Conservation (phyloP, 345 rosid species). For the Clausena lansium region DNA sequence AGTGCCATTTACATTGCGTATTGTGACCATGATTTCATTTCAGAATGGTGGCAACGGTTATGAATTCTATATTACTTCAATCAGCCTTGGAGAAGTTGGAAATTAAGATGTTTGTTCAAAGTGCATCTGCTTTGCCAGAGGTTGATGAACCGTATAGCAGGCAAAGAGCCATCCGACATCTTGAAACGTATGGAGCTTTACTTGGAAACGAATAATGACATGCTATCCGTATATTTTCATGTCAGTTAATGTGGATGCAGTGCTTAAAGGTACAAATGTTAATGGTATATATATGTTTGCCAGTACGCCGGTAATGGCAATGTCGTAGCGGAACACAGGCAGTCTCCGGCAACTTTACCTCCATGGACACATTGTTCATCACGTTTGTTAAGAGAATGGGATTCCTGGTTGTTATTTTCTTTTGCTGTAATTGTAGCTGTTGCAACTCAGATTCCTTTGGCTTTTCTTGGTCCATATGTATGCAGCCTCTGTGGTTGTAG, state of each 20-base stretch:
- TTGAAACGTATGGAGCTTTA: conserved; percentile 21
- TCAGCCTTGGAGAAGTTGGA: conserved; percentile 46
- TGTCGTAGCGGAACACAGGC: conserved; percentile 30
- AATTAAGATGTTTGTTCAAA: conserved; percentile 37
- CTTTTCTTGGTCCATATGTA: not conserved
- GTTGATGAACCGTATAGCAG: conserved; percentile 42
- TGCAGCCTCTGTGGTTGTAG: conserved; percentile 27
- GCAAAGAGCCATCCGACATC: conserved; percentile 45
- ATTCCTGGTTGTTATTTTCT: conserved; percentile 39
- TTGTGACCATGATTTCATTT: conserved; percentile 9
- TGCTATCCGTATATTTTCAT: not conserved
- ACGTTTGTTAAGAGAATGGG: conserved; percentile 46
- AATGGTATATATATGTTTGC: conserved; percentile 27
- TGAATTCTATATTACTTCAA: conserved; percentile 51
- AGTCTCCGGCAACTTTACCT: conserved; percentile 24
- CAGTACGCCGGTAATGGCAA: conserved; percentile 26
- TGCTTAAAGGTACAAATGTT: conserved; percentile 41
- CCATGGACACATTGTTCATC: conserved; percentile 41
- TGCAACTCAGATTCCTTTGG: not conserved
- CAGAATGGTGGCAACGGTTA: conserved; percentile 52
- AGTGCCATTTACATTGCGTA: not conserved
- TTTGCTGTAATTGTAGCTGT: not conserved
- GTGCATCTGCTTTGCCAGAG: conserved; percentile 37
- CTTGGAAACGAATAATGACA: not conserved
- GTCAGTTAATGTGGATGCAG: conserved; percentile 40